Percentiles rank a stretch among this genome's conserved stretches.
Evolutionary conservation across 169 alveolate genomes (phyloP).

Genomic region (Eimeria acervulina): DNA sequence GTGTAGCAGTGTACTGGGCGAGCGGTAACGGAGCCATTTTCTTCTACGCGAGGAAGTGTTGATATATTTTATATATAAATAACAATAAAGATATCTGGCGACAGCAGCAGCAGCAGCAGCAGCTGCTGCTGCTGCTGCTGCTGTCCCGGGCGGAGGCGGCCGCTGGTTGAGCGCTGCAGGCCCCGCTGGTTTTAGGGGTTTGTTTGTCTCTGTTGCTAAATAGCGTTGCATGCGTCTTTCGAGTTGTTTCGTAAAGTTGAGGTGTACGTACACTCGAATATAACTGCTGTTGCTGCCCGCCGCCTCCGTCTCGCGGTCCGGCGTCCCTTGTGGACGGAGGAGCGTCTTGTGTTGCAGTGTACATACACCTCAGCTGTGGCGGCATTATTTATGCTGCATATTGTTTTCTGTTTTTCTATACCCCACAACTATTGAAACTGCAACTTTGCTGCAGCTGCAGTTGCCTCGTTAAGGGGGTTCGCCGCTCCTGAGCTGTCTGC

Average conservation of each 20-base stretch:
- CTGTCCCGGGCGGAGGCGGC: not conserved
- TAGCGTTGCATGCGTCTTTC: not conserved
- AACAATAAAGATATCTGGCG: not conserved
- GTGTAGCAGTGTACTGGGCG: not conserved
- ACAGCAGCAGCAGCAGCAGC: not conserved
- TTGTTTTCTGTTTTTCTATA: not conserved
- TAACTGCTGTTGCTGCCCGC: not conserved
- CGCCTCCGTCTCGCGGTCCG: not conserved
- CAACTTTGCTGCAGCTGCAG: not conserved
- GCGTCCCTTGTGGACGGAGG: not conserved
- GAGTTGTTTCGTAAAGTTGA: not conserved
- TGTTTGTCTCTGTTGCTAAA: not conserved
- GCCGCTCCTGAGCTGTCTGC: not conserved
- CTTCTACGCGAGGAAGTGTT: not conserved
- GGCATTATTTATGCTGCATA: not conserved
- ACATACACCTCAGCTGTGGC: not conserved
- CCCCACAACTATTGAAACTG: not conserved
- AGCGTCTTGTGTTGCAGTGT: not conserved
- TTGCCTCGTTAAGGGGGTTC: not conserved
- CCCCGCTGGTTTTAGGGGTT: not conserved
- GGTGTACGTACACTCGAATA: not conserved
- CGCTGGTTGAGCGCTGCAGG: slow-evolving; percentile 33
- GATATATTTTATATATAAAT: too few species aligned
- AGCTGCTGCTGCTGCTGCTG: not conserved
- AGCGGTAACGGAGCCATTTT: not conserved